These are phyloP conservation scores for Hyaloscypha variabilis DNA, from an alignment of 495 filamentous ascomycete genomes.

Conservation along the genomic window DNA sequence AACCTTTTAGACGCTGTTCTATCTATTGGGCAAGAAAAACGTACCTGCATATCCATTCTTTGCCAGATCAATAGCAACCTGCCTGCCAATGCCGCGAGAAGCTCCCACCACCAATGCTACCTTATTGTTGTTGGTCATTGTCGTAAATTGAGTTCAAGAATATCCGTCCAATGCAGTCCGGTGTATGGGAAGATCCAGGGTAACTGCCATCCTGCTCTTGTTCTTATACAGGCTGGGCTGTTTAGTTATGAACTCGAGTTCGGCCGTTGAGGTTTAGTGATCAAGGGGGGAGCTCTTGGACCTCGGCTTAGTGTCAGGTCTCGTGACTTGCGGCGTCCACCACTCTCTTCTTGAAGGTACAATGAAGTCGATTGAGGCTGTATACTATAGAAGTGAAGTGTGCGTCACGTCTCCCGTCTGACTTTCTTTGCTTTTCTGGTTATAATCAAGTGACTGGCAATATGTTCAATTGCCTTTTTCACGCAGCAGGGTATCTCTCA, in stretches of 20 bases:
- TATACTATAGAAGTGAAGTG: too few species aligned
- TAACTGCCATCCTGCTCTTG: background rate
- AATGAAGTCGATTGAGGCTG: too few species aligned
- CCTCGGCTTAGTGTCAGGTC: constrained; percentile 10
- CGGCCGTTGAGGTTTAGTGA: constrained; percentile 18
- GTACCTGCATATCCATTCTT: constrained; percentile 70
- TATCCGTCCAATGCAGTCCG: background rate
- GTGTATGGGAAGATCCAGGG: background rate
- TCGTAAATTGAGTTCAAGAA: background rate
- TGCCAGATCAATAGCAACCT: constrained; percentile 76
- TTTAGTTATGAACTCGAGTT: background rate
- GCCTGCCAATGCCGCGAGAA: constrained; percentile 77
- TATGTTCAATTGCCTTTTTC: too few species aligned
- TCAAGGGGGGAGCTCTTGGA: background rate
- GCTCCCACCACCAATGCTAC: constrained; percentile 76
- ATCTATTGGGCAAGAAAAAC: constrained; percentile 4
- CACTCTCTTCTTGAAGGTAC: too few species aligned
- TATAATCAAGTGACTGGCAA: too few species aligned
- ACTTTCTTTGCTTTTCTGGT: too few species aligned
- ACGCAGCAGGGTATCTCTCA: too few species aligned
- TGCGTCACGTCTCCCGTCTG: too few species aligned
- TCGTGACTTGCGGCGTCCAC: background rate
- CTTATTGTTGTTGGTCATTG: constrained; percentile 28
- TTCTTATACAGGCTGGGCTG: background rate
- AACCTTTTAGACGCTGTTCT: background rate